Evolutionary conservation across 371 early-diverging fungal genomes (phyloP).

Genomic region (Capillidium rhysosporum): DNA sequence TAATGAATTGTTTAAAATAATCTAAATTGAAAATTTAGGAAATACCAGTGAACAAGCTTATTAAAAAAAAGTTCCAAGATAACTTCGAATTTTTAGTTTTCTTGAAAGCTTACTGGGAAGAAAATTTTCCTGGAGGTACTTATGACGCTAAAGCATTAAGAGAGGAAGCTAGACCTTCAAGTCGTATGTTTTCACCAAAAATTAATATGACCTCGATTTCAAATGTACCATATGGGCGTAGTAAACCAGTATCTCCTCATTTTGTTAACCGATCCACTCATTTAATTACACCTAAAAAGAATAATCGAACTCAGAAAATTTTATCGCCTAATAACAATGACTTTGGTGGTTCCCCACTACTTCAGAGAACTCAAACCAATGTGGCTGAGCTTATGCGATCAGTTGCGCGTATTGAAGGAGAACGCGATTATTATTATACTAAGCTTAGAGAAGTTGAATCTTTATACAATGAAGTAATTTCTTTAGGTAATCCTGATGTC

Average conservation of each 20-base stretch:
- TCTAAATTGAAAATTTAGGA: conserved; percentile 15
- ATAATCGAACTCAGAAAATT: neutral
- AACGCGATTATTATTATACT: conserved; percentile 85
- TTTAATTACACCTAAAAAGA: too few species aligned
- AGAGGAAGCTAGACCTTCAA: conserved; percentile 13
- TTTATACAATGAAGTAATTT: conserved; percentile 43
- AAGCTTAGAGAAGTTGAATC: conserved; percentile 87
- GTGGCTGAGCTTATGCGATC: conserved; percentile 52
- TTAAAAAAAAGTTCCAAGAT: conserved; percentile 88
- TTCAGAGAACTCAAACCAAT: neutral
- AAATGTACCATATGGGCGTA: neutral
- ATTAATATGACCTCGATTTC: neutral
- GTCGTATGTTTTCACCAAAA: neutral
- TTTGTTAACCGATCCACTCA: neutral
- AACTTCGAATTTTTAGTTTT: conserved; percentile 91
- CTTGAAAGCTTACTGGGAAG: conserved; percentile 78
- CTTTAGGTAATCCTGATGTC: neutral
- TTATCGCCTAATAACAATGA: neutral
- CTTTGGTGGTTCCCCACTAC: conserved; percentile 1
- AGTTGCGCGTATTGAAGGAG: conserved; percentile 79
- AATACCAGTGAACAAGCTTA: conserved; percentile 65
- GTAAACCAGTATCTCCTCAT: neutral
- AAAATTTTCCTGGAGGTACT: conserved; percentile 48
- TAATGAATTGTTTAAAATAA: neutral
- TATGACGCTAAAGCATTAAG: conserved; percentile 73